These are phyloP conservation scores for Triadica sebifera DNA, from an alignment of 345 rosid species.

Conservation along the genomic window DNA sequence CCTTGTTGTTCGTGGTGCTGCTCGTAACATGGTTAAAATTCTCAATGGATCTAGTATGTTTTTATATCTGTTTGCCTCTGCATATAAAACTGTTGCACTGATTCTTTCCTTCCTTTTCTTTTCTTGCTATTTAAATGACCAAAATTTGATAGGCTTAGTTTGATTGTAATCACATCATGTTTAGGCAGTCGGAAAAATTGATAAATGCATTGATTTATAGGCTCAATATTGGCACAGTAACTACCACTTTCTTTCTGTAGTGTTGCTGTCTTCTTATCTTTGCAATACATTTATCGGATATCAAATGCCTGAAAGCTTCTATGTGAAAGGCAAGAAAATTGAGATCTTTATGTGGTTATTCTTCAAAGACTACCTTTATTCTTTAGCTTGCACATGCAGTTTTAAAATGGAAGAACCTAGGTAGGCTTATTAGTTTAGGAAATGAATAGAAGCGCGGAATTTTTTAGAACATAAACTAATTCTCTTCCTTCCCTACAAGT, in stretches of 20 bases:
- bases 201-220: not conserved
- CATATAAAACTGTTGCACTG: not conserved
- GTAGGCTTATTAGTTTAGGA: not conserved
- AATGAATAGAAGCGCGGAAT: not conserved
- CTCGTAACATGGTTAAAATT: slow-evolving; percentile 86
- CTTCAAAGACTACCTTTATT: not conserved
- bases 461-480: not conserved
- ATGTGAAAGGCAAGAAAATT: not conserved
- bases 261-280: not conserved
- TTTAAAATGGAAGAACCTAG: slow-evolving; percentile 5
- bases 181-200: not conserved
- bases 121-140: not conserved
- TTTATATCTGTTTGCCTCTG: slow-evolving; percentile 18
- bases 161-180: not conserved
- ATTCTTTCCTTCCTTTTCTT: not conserved
- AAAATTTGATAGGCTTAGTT: not conserved
- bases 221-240: not conserved
- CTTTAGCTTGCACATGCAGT: not conserved
- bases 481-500: not conserved
- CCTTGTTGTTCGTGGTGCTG: slow-evolving; percentile 93
- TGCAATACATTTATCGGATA: not conserved
- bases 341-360: slow-evolving; percentile 1
- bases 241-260: not conserved
- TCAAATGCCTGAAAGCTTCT: not conserved
- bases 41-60: slow-evolving; percentile 74